These are phyloP conservation scores for Mycena leptocephala DNA, from an alignment of 768 basidiomycete species.

Conservation along the genomic window DNA sequence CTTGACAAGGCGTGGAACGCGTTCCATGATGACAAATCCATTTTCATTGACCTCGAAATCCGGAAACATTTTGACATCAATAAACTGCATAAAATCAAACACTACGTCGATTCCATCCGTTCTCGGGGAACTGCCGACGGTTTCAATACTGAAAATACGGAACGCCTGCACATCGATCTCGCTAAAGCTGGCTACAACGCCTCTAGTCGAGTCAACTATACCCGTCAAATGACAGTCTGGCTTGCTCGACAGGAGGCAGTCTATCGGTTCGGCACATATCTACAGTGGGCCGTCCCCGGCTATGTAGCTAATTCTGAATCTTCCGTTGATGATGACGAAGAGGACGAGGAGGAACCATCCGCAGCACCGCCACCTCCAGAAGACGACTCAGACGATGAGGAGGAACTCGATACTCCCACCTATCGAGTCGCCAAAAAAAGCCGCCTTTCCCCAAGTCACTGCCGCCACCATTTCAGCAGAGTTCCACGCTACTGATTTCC, in stretches of 20 bases:
- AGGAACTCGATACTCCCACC: too few relatives aligned
- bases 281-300: not conserved
- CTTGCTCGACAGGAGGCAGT: not conserved
- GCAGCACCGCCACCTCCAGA: not conserved
- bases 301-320: too few relatives aligned
- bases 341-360: too few relatives aligned
- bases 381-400: too few relatives aligned
- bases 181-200: too few relatives aligned
- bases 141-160: not conserved
- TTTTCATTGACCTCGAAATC: not conserved
- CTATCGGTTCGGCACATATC: not conserved
- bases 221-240: not conserved
- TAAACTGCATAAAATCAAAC: not conserved
- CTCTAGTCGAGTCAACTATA: too few relatives aligned
- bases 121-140: not conserved
- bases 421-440: too few relatives aligned
- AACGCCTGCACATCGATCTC: too few relatives aligned
- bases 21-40: not conserved
- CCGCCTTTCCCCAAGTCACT: not conserved
- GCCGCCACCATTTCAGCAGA: not conserved
- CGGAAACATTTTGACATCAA: not conserved
- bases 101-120: not conserved
- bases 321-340: too few relatives aligned
- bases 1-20: not conserved
- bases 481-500: not conserved